Conservation (phyloP, 2,329 filamentous ascomycete genomes). For the Leptographium procerum region DNA sequence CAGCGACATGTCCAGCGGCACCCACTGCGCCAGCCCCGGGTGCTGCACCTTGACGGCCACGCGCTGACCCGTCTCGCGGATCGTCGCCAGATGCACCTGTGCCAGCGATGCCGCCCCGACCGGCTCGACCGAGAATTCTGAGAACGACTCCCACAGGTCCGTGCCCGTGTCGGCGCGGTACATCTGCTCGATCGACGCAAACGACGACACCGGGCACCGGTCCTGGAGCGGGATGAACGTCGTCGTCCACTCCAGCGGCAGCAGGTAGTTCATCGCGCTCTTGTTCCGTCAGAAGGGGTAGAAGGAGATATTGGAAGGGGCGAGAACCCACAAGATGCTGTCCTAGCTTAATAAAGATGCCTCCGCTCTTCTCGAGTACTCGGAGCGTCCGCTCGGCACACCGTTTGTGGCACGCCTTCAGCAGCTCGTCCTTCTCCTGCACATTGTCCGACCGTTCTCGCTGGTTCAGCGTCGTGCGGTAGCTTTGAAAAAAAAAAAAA, state of each 20-base stretch:
- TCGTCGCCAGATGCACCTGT: conserved; percentile 80
- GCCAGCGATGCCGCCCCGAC: conserved; percentile 90
- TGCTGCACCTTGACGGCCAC: conserved; percentile 98
- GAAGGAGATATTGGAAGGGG: not conserved
- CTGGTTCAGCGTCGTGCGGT: conserved; percentile 70
- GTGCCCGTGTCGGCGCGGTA: conserved; percentile 73
- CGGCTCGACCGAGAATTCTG: conserved; percentile 66
- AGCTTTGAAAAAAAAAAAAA: no score
- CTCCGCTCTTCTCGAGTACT: conserved; percentile 90
- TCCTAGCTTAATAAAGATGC: conserved; percentile 95
- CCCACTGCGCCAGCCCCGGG: conserved; percentile 79
- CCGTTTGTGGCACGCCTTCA: conserved; percentile 80
- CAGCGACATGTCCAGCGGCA: conserved; percentile 72
- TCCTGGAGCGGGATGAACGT: conserved; percentile 96
- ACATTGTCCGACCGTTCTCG: conserved; percentile 50
- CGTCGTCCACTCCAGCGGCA: conserved; percentile 84
- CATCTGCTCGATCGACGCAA: conserved; percentile 78
- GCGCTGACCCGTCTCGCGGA: conserved; percentile 70
- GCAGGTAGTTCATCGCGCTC: conserved; percentile 90
- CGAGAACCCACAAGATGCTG: conserved; percentile 61
- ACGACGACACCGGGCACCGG: conserved; percentile 84
- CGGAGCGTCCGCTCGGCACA: conserved; percentile 80
- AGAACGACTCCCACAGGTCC: conserved; percentile 72
- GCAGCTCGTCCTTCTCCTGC: conserved; percentile 50
- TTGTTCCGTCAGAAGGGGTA: conserved; percentile 20